A percentile compares a stretch with the other conserved stretches of the same genome.
Evolutionary conservation across 306 rosid species (phyloP).

Genomic region (Canavalia gladiata): DNA sequence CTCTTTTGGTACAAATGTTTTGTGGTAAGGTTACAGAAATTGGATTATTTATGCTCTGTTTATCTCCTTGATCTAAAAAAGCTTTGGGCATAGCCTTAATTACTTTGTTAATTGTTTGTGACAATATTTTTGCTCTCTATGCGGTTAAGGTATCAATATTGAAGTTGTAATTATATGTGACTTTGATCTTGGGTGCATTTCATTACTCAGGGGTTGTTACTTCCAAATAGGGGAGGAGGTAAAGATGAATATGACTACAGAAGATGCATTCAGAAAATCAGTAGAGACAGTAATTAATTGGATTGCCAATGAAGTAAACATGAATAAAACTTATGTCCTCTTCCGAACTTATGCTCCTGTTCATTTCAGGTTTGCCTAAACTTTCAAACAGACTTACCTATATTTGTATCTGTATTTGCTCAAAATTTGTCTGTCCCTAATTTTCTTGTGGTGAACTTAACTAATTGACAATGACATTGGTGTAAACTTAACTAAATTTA

Average conservation of each 20-base stretch:
- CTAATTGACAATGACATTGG: not conserved
- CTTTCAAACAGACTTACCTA: slow-evolving; percentile 28
- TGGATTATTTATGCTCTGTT: slow-evolving; percentile 4
- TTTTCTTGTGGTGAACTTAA: slow-evolving; percentile 23
- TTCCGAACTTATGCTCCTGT: slow-evolving; percentile 91
- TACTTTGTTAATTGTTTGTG: slow-evolving; percentile 26
- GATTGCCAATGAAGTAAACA: slow-evolving; percentile 71
- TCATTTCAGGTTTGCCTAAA: slow-evolving; percentile 81
- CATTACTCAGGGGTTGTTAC: slow-evolving; percentile 78
- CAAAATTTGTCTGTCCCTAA: slow-evolving; percentile 24
- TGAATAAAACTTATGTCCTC: slow-evolving; percentile 73
- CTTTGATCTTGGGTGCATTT: slow-evolving; percentile 49
- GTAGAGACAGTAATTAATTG: slow-evolving; percentile 71
- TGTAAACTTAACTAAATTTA: slow-evolving; percentile 9
- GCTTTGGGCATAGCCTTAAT: not conserved
- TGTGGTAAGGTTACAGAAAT: not conserved
- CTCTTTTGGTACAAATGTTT: not conserved
- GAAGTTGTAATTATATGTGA: slow-evolving; percentile 11
- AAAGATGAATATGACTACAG: slow-evolving; percentile 75
- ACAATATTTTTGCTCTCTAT: slow-evolving; percentile 15
- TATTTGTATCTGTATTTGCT: slow-evolving; percentile 36
- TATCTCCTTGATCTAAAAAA: slow-evolving; percentile 16
- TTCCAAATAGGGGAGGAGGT: slow-evolving; percentile 79
- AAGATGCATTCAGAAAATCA: slow-evolving; percentile 74
- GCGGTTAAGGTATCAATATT: slow-evolving; percentile 23